These are phyloP conservation scores for Chlorella sorokiniana DNA, from an alignment of 139 green algal genomes.

Conservation along the genomic window DNA sequence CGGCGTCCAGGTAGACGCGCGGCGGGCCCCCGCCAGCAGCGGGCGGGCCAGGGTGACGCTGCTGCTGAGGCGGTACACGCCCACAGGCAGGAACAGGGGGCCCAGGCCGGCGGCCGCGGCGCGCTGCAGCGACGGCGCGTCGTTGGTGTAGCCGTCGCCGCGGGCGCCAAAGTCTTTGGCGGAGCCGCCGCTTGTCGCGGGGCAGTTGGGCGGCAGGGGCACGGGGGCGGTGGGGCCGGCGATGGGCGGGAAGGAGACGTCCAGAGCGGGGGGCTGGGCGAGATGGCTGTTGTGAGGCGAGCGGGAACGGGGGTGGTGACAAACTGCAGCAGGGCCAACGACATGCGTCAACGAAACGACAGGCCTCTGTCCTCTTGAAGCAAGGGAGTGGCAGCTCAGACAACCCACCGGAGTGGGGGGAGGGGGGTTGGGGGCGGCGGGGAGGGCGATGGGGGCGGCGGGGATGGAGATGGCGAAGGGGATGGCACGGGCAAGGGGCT, in stretches of 20 bases:
- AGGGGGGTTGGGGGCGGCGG: not conserved
- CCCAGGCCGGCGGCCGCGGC: not conserved
- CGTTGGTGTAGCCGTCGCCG: conserved; percentile 4
- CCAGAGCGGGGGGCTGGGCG: not conserved
- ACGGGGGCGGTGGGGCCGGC: not conserved
- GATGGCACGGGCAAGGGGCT: not conserved
- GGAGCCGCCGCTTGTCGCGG: too few relatives aligned
- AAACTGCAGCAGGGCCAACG: not conserved
- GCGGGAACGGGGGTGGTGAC: not conserved
- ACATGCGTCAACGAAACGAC: not conserved
- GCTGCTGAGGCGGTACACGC: conserved; percentile 11
- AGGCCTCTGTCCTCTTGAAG: not conserved
- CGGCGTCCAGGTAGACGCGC: not conserved
- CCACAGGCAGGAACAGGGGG: conserved; percentile 3
- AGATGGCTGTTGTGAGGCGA: conserved; percentile 1
- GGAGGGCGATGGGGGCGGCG: not conserved
- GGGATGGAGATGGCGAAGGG: not conserved
- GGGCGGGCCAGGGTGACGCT: conserved; percentile 23
- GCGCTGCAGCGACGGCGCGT: not conserved
- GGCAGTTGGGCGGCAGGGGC: not conserved
- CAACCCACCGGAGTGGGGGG: not conserved
- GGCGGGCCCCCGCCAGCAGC: not conserved
- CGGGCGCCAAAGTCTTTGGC: not conserved
- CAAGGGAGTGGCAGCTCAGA: not conserved
- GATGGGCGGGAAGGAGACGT: conserved; percentile 1